phyloP scores from a whole-genome alignment of 2,329 filamentous ascomycete species.

The Colletotrichum camelliae region DNA sequence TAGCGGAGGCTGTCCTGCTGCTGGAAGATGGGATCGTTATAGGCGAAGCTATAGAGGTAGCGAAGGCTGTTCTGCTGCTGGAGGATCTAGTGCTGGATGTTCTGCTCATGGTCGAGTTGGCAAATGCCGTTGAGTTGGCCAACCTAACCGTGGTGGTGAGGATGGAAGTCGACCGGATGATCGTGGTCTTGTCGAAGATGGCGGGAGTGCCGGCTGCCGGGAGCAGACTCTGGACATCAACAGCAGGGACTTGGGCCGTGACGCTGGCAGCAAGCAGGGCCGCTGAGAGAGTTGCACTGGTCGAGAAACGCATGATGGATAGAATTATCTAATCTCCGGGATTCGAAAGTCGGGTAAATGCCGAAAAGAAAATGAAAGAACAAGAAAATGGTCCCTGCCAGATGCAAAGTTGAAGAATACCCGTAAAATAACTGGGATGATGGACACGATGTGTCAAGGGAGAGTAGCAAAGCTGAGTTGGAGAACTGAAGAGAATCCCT shows the following conservation, averaged over 20 bases:
- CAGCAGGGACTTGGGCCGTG: neutral
- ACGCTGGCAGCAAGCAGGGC: neutral
- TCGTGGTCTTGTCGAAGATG: neutral
- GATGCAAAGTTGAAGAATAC: neutral
- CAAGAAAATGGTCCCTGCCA: neutral
- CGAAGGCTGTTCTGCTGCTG: neutral
- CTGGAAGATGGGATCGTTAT: neutral
- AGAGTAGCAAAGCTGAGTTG: neutral
- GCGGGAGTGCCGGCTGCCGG: neutral
- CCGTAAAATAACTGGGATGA: neutral
- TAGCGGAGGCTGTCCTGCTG: neutral
- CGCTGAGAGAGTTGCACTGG: neutral
- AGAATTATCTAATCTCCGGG: neutral
- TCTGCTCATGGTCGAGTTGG: neutral
- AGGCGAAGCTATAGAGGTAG: neutral
- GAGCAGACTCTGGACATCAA: neutral
- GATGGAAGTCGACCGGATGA: neutral
- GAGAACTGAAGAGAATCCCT: neutral
- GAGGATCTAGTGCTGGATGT: neutral
- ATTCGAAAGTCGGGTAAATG: neutral
- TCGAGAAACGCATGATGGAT: neutral
- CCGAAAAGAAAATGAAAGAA: neutral
- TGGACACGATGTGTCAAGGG: neutral
- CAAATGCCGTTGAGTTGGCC: neutral
- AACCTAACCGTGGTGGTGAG: neutral